phyloP scores from a whole-genome alignment of 768 basidiomycete genomes.

The Holtermannia corniformis region DNA sequence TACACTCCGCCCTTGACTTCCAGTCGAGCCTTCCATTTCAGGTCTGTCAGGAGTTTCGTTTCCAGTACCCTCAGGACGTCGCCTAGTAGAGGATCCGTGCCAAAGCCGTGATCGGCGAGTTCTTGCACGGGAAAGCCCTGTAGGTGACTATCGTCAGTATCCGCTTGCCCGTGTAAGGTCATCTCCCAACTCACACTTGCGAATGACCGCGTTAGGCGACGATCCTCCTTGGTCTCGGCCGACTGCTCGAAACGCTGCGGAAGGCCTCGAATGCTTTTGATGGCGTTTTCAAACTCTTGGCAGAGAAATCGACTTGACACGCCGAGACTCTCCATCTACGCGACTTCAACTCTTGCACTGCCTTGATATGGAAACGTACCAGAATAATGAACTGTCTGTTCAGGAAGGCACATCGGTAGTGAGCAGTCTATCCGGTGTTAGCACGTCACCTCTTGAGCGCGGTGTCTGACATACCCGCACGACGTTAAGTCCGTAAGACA shows the following conservation, averaged over 20 bases:
- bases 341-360: too few relatives aligned
- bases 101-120: slow-evolving; percentile 13
- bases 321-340: slow-evolving; percentile 8
- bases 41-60: slow-evolving; percentile 9
- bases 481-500: slow-evolving; percentile 9
- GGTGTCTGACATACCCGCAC: slow-evolving; percentile 8
- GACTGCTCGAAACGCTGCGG: slow-evolving; percentile 1
- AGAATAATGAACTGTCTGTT: slow-evolving; percentile 18
- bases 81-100: slow-evolving; percentile 10
- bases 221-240: slow-evolving; percentile 1
- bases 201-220: background rate
- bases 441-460: background rate
- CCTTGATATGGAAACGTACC: too few relatives aligned
- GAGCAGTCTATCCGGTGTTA: slow-evolving; percentile 3
- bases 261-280: background rate
- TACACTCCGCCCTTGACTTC: slow-evolving; percentile 16
- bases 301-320: slow-evolving; percentile 4
- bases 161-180: background rate
- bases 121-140: slow-evolving; percentile 13
- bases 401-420: slow-evolving; percentile 7
- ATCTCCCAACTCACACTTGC: background rate
- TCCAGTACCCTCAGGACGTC: slow-evolving; percentile 13
- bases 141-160: background rate
- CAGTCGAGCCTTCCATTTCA: slow-evolving; percentile 18
- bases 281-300: slow-evolving; percentile 3